Evolutionary conservation across 75 land plant genomes (phyloP).

Genomic region (Chamaecyparis obtusa): DNA sequence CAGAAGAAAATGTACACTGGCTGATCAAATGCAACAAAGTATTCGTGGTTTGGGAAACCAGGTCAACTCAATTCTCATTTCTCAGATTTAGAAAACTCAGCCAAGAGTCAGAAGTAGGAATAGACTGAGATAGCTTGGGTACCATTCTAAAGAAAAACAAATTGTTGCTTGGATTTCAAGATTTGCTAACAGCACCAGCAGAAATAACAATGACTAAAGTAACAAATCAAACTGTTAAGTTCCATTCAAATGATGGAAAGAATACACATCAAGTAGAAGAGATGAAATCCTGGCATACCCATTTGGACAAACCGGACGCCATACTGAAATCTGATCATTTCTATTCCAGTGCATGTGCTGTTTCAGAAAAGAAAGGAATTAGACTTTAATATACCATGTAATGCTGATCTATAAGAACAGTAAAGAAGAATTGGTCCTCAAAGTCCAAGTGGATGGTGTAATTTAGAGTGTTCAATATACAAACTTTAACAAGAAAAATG

Average conservation of each 20-base stretch:
- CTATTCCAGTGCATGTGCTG: constrained; percentile 25
- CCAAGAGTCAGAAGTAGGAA: not conserved
- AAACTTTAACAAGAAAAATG: not conserved
- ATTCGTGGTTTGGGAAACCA: not conserved
- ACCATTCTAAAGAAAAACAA: not conserved
- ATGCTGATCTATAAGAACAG: not conserved
- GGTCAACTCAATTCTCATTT: not conserved
- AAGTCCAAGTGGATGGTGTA: not conserved
- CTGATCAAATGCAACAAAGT: not conserved
- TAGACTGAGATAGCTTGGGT: not conserved
- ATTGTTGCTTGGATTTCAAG: not conserved
- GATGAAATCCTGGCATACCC: not conserved
- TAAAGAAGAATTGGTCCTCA: not conserved
- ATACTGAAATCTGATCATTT: constrained; percentile 13
- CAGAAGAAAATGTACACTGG: no score
- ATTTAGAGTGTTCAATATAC: not conserved
- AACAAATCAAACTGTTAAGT: not conserved
- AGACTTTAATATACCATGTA: not conserved
- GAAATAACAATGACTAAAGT: not conserved
- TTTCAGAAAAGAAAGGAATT: not conserved
- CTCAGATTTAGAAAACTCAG: not conserved
- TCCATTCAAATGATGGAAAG: not conserved
- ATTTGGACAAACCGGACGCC: constrained; percentile 8
- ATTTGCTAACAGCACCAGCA: not conserved
- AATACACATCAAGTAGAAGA: not conserved